Evolutionary conservation across 345 rosid species (phyloP).

Genomic region (Eucalyptus camaldulensis): DNA sequence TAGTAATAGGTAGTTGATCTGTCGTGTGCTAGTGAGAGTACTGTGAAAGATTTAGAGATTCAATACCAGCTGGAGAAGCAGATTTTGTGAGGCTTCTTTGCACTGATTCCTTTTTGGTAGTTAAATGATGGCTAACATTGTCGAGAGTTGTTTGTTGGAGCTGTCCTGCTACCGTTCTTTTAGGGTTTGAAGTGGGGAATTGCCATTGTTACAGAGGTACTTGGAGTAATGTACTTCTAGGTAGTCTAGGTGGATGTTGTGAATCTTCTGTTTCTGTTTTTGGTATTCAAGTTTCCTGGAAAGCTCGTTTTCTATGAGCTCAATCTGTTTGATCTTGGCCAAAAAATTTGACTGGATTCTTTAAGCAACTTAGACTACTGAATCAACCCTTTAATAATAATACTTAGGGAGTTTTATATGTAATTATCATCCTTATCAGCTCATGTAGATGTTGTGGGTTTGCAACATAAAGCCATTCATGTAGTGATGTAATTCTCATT

Average conservation of each 20-base stretch:
- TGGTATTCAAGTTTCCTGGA: background rate
- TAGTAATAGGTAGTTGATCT: background rate
- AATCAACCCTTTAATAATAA: background rate
- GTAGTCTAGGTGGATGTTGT: background rate
- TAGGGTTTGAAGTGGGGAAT: background rate
- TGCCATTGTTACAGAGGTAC: background rate
- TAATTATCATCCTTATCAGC: background rate
- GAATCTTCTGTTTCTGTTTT: background rate
- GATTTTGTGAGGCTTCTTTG: background rate
- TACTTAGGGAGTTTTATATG: background rate
- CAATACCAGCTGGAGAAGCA: background rate
- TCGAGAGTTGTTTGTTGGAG: background rate
- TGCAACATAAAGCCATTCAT: background rate
- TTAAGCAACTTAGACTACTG: background rate
- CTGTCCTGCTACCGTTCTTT: background rate
- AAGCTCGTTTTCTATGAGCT: background rate
- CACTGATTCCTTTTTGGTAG: background rate
- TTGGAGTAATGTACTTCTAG: background rate
- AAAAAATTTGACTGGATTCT: background rate
- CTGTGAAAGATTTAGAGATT: background rate
- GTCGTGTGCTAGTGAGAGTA: background rate
- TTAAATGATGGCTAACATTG: background rate
- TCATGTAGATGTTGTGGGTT: background rate
- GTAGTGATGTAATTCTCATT: background rate
- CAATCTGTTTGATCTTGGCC: background rate